phyloP scores from a whole-genome alignment of 768 basidiomycete species.

The Cubamyces lactineus region DNA sequence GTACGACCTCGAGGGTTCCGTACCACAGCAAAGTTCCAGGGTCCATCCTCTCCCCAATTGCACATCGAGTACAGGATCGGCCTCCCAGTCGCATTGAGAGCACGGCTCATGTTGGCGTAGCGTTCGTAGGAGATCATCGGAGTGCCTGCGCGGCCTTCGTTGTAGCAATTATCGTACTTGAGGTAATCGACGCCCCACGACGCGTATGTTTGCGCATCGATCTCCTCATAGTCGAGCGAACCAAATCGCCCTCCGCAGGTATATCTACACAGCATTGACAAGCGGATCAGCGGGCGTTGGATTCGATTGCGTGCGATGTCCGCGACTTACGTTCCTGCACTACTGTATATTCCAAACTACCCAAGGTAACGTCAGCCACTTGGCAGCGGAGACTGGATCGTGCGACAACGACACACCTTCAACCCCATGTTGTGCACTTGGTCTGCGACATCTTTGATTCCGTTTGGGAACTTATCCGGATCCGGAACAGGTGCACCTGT shows the following conservation, averaged over 20 bases:
- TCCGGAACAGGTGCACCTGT: constrained; percentile 38
- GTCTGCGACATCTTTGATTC: constrained; percentile 36
- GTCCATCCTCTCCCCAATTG: constrained; percentile 45
- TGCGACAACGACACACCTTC: constrained; percentile 28
- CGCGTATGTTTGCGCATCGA: constrained; percentile 45
- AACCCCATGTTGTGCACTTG: constrained; percentile 39
- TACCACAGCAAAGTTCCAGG: constrained; percentile 45
- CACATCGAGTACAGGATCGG: constrained; percentile 45
- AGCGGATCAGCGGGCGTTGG: not conserved
- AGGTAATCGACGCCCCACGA: constrained; percentile 44
- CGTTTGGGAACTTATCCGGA: constrained; percentile 37
- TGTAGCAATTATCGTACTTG: constrained; percentile 47
- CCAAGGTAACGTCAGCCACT: not conserved
- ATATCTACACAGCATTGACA: constrained; percentile 22
- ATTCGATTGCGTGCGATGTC: not conserved
- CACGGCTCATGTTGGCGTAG: constrained; percentile 42
- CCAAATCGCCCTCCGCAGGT: constrained; percentile 44
- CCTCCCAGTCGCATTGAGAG: constrained; percentile 42
- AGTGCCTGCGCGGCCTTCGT: constrained; percentile 41
- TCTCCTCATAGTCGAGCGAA: constrained; percentile 43
- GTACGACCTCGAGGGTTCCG: constrained; percentile 1
- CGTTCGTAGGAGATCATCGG: constrained; percentile 41
- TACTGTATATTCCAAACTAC: constrained; percentile 42
- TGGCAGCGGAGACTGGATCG: not conserved
- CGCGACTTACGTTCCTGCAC: constrained; percentile 36